Conservation (phyloP, 768 basidiomycete species). For the Boletus vinaceobasis region DNA sequence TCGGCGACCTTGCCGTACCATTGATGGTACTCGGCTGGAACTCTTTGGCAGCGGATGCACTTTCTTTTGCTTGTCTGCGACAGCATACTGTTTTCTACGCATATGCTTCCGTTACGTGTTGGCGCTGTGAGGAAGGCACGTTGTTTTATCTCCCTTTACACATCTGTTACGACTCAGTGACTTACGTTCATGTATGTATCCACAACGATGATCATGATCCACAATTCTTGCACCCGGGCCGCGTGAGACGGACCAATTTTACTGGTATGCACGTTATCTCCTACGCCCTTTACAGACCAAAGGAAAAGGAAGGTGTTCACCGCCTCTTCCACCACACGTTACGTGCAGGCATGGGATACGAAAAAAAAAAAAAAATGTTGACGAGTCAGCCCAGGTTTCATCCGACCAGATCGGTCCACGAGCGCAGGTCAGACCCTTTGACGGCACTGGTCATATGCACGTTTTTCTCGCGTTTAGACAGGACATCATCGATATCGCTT, state of each 20-base stretch:
- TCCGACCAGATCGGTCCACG: background rate
- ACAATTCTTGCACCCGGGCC: background rate
- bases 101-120: background rate
- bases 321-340: background rate
- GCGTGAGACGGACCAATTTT: background rate
- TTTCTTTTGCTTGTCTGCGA: background rate
- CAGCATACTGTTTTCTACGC: background rate
- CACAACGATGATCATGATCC: background rate
- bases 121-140: conserved; percentile 3
- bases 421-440: background rate
- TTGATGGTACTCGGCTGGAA: background rate
- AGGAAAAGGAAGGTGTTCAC: background rate
- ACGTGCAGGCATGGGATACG: background rate
- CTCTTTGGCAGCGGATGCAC: background rate
- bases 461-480: background rate
- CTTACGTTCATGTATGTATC: background rate
- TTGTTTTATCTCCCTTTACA: background rate
- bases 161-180: background rate
- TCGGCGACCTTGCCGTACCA: background rate
- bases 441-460: background rate
- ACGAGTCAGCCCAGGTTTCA: background rate
- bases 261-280: background rate
- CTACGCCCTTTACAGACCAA: background rate
- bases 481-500: background rate
- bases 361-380: background rate